Conservation (phyloP, 768 basidiomycete species). For the Candolleomyces eurysporus region DNA sequence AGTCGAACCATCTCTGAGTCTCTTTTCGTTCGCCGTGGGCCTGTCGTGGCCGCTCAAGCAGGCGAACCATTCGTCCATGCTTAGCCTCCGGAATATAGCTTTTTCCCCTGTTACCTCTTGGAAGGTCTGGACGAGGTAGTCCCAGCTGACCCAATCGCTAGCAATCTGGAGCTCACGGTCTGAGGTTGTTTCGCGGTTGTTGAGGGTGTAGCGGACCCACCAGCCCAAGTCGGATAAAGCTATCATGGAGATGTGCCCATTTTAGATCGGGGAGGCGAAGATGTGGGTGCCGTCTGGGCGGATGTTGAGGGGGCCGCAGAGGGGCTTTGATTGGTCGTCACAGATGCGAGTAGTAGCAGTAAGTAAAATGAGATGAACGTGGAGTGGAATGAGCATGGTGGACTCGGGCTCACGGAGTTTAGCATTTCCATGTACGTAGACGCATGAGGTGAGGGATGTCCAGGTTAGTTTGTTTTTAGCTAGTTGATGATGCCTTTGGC, state of each 20-base stretch:
- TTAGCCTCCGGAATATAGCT: conserved; percentile 29
- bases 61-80: conserved; percentile 32
- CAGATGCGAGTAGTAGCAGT: not conserved
- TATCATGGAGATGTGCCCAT: conserved; percentile 38
- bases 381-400: no score
- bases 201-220: conserved; percentile 39
- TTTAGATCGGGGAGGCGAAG: conserved; percentile 33
- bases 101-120: conserved; percentile 35
- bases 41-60: conserved; percentile 25
- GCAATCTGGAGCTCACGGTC: conserved; percentile 36
- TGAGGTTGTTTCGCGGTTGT: conserved; percentile 32
- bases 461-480: conserved; percentile 33
- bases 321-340: conserved; percentile 17
- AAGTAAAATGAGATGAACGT: no score
- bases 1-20: conserved; percentile 27
- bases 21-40: conserved; percentile 30
- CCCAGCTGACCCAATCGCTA: conserved; percentile 35
- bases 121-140: conserved; percentile 35
- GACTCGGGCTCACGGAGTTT: conserved; percentile 25
- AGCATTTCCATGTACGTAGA: conserved; percentile 45
- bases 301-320: conserved; percentile 33
- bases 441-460: conserved; percentile 35
- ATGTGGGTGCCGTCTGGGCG: conserved; percentile 38
- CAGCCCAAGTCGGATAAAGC: conserved; percentile 38
- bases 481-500: conserved; percentile 39